phyloP scores from a whole-genome alignment of 306 rosid genomes.

The Trifolium dubium region DNA sequence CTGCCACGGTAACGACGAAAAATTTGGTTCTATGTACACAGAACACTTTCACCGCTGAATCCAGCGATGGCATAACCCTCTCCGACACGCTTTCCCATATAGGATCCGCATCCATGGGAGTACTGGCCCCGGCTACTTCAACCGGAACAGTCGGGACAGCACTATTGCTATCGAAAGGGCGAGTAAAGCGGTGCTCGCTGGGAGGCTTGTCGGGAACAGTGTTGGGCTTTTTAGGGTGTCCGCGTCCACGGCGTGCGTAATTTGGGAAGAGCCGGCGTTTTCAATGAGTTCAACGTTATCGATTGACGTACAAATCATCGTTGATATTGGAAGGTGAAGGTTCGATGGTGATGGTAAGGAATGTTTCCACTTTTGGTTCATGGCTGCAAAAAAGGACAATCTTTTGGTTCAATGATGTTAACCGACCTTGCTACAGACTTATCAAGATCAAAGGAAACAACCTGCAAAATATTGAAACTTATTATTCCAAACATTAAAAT shows the following conservation, averaged over 20 bases:
- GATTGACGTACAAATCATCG: constrained; percentile 57
- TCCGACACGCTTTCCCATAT: constrained; percentile 52
- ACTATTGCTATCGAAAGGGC: constrained; percentile 39
- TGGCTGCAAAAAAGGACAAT: too few relatives aligned
- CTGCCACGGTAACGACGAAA: constrained; percentile 98
- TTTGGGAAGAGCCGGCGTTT: constrained; percentile 40
- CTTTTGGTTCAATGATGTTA: too few relatives aligned
- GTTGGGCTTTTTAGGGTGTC: constrained; percentile 68
- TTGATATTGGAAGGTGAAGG: constrained; percentile 36
- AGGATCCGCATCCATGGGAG: constrained; percentile 36
- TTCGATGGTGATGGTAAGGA: not conserved
- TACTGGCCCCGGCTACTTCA: constrained; percentile 37
- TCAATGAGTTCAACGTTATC: constrained; percentile 70
- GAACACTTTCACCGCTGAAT: constrained; percentile 91
- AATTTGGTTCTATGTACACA: constrained; percentile 93
- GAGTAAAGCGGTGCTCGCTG: constrained; percentile 48
- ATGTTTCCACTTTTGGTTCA: too few relatives aligned
- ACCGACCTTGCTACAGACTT: too few relatives aligned
- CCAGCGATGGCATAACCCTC: constrained; percentile 82
- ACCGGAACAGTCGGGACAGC: constrained; percentile 41
- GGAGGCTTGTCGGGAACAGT: constrained; percentile 52
- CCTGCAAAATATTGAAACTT: too few relatives aligned
- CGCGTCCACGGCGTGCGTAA: constrained; percentile 48
- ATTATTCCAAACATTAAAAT: too few relatives aligned
- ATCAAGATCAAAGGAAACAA: too few relatives aligned